Percentiles rank a stretch among this genome's conserved stretches.
These are phyloP conservation scores for Lactarius akahatsu DNA, from an alignment of 768 basidiomycete species.

Conservation along the genomic window DNA sequence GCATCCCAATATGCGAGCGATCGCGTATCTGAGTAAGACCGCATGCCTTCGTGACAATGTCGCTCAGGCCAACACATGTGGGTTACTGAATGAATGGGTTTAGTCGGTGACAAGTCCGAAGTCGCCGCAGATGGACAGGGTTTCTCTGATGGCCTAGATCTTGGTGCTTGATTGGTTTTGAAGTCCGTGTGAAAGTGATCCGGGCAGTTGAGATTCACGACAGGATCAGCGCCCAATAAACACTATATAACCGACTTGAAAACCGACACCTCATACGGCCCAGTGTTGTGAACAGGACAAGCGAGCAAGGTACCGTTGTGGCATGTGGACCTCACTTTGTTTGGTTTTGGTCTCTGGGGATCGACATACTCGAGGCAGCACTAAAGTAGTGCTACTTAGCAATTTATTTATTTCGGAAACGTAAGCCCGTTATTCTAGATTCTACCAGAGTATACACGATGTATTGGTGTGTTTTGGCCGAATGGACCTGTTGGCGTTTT, in stretches of 20 bases:
- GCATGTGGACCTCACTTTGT: no score
- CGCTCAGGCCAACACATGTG: background rate
- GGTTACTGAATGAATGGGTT: background rate
- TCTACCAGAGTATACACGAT: no score
- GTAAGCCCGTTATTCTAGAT: no score
- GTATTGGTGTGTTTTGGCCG: background rate
- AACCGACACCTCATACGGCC: no score
- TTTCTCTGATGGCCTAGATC: background rate
- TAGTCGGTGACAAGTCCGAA: background rate
- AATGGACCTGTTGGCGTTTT: background rate
- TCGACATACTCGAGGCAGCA: no score
- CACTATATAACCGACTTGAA: background rate
- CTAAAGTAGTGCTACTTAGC: no score
- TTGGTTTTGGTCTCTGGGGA: no score
- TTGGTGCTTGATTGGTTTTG: background rate
- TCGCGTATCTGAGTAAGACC: background rate
- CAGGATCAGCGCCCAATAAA: background rate
- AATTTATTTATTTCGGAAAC: no score
- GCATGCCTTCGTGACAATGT: background rate
- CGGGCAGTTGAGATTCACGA: background rate
- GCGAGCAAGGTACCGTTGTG: no score
- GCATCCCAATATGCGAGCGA: no score
- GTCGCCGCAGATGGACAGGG: background rate
- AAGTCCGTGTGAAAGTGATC: background rate
- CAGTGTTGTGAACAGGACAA: no score